These are phyloP conservation scores for Glarea lozoyensis DNA, from an alignment of 495 filamentous ascomycete genomes.

Conservation along the genomic window DNA sequence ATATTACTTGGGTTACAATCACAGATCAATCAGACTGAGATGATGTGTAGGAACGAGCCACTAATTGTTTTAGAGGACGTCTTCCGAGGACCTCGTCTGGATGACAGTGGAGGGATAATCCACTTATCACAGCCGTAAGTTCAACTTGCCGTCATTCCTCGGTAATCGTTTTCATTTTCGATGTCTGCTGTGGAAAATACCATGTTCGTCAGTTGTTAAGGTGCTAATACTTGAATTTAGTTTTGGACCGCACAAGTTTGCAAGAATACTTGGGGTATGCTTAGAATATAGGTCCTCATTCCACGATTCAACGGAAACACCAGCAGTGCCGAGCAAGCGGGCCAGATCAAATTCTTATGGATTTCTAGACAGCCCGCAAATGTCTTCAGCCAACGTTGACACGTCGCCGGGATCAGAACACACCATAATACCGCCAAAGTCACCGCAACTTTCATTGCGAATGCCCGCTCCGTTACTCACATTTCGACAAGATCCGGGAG, in stretches of 20 bases:
- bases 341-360: not conserved
- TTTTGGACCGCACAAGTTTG: slow-evolving; percentile 7
- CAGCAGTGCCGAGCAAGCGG: not conserved
- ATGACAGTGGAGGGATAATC: not conserved
- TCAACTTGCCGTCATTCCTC: too few species aligned
- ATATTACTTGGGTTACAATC: slow-evolving; percentile 6
- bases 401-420: too few species aligned
- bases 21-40: not conserved
- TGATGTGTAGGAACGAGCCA: not conserved
- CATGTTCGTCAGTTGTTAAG: not conserved
- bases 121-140: slow-evolving; percentile 10
- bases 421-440: too few species aligned
- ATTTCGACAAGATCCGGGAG: too few species aligned
- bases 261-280: not conserved
- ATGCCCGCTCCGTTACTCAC: too few species aligned
- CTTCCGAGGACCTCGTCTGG: not conserved
- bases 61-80: slow-evolving; percentile 8
- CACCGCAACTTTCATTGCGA: too few species aligned
- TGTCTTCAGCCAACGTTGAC: too few species aligned
- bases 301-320: not conserved
- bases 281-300: slow-evolving; percentile 4
- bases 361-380: not conserved
- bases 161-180: too few species aligned
- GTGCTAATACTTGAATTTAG: slow-evolving; percentile 1
- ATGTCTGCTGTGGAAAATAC: not conserved